A percentile compares a stretch with the other conserved stretches of the same genome.
Evolutionary conservation across 805 yeast species (phyloP).

Genomic region (Pichia insulana): DNA sequence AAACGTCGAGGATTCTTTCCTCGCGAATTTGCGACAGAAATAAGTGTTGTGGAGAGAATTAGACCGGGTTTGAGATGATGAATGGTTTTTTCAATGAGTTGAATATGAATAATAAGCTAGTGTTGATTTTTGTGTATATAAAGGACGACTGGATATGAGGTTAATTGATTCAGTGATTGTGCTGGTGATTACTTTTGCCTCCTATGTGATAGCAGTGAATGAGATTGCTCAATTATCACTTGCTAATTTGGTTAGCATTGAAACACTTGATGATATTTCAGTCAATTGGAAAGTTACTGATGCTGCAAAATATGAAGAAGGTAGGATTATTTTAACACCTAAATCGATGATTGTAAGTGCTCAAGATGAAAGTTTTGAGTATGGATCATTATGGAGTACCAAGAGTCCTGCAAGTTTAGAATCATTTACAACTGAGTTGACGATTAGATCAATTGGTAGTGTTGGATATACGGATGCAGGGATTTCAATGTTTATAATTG

Average conservation of each 20-base stretch:
- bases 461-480: conserved; percentile 47
- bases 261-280: conserved; percentile 28
- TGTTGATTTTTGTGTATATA: too few relatives aligned
- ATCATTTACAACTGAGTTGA: conserved; percentile 43
- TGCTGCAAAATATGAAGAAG: conserved; percentile 36
- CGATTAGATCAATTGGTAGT: conserved; percentile 53
- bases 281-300: conserved; percentile 37
- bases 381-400: conserved; percentile 40
- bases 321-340: conserved; percentile 47
- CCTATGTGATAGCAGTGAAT: neutral
- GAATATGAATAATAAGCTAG: too few relatives aligned
- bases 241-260: conserved; percentile 19
- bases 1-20: too few relatives aligned
- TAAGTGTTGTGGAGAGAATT: too few relatives aligned
- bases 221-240: conserved; percentile 15
- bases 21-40: too few relatives aligned
- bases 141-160: too few relatives aligned
- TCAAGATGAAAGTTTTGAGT: conserved; percentile 15
- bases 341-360: conserved; percentile 21
- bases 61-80: too few relatives aligned
- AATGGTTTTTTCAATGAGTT: too few relatives aligned
- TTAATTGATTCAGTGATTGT: neutral
- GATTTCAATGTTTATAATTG: conserved; percentile 48
- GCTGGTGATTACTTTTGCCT: neutral
- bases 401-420: conserved; percentile 19